A percentile compares a stretch with the other conserved stretches of the same genome.
Conservation (phyloP, 2,329 filamentous ascomycete species). For the Penicillium sp. region DNA sequence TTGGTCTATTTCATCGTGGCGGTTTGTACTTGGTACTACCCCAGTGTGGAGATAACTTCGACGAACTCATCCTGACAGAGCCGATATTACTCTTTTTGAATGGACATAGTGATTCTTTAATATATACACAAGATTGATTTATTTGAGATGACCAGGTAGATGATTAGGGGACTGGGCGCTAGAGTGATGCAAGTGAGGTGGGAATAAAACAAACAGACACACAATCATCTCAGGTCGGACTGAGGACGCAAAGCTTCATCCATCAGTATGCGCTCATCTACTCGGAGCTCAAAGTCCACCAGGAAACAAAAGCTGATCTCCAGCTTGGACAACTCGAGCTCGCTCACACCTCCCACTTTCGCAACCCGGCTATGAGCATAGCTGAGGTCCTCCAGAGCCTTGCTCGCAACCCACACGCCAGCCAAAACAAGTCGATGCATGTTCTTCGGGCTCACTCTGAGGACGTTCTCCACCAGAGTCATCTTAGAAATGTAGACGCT, state of each 20-base stretch:
- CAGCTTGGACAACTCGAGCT: slow-evolving; percentile 75
- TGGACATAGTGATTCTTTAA: neutral
- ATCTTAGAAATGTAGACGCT: slow-evolving; percentile 85
- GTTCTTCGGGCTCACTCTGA: slow-evolving; percentile 80
- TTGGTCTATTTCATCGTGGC: slow-evolving; percentile 64
- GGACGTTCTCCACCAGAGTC: slow-evolving; percentile 72
- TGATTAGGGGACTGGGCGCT: neutral
- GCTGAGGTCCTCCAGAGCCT: slow-evolving; percentile 88
- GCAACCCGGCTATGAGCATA: slow-evolving; percentile 84
- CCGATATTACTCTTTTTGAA: neutral
- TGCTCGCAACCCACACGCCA: slow-evolving; percentile 84
- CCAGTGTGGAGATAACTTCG: slow-evolving; percentile 45
- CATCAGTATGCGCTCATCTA: slow-evolving; percentile 59
- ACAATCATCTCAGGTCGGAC: neutral
- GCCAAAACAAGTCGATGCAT: slow-evolving; percentile 84
- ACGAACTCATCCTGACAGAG: slow-evolving; percentile 18
- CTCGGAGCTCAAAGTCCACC: slow-evolving; percentile 77
- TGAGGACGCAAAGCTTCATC: slow-evolving; percentile 41
- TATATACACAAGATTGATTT: neutral
- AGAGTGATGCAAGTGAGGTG: neutral
- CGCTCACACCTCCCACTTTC: slow-evolving; percentile 83
- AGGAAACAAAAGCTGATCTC: slow-evolving; percentile 90
- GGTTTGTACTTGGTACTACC: slow-evolving; percentile 63
- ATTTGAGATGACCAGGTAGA: no score
- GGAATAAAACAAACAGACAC: neutral